Evolutionary conservation across 129 eudicot genomes (phyloP).

Genomic region (Pittosporum tobira): DNA sequence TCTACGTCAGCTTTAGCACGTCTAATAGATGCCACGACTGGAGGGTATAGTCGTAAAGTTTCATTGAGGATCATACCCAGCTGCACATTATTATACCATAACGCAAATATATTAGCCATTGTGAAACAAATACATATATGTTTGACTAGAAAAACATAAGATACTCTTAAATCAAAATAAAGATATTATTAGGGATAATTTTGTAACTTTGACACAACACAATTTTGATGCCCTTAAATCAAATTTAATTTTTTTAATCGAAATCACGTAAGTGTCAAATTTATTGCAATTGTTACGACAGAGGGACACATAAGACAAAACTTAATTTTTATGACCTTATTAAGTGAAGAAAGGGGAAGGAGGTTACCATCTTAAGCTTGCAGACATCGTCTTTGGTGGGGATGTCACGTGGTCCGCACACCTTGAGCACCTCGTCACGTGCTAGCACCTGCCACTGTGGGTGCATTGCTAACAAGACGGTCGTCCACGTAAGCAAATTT

Average conservation of each 20-base stretch:
- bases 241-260: too few relatives aligned
- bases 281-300: too few relatives aligned
- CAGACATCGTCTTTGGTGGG: conserved; percentile 76
- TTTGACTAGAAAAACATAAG: too few relatives aligned
- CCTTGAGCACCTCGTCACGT: conserved; percentile 87
- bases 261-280: too few relatives aligned
- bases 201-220: too few relatives aligned
- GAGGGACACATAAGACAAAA: too few relatives aligned
- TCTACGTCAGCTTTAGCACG: conserved; percentile 59
- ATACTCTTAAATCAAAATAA: too few relatives aligned
- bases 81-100: conserved; percentile 40
- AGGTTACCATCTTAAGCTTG: conserved; percentile 75
- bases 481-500: conserved; percentile 89
- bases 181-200: too few relatives aligned
- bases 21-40: conserved; percentile 67
- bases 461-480: conserved; percentile 85
- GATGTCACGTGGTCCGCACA: conserved; percentile 73
- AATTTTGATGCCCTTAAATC: too few relatives aligned
- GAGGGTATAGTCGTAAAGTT: conserved; percentile 70
- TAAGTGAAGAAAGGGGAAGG: not conserved
- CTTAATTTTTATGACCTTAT: not conserved
- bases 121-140: too few relatives aligned
- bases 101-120: not conserved
- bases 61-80: conserved; percentile 77
- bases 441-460: conserved; percentile 84